Base-by-base conservation (phyloP, 202 grass and related monocot genomes). In the Eragrostis tef region DNA sequence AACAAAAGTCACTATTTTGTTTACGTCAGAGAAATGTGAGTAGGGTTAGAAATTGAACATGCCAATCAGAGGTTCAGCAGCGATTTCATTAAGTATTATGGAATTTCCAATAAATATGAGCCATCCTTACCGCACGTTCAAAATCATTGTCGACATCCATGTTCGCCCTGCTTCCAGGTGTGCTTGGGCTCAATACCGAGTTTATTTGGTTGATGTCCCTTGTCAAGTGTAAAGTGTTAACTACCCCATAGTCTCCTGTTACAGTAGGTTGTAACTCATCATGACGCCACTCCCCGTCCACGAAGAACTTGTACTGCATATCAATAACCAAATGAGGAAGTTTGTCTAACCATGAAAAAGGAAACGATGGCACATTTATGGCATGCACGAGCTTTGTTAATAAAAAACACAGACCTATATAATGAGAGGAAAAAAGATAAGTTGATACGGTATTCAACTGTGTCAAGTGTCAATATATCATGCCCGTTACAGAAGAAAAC, bases 241-340 rank as follows among this genome's bases (percentile, higher is more conserved):
- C 97, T 68, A 92, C 62, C 22, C 93, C 97, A 70, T 86, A 96
- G 6, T 79, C 78, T 75, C 91, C 91, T 7, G 86, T 84, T 65
- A 74, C 77, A 65, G 79, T 93, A 47, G 97, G 93, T 68, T 90
- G 89, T 6, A 34, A 75, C 27, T 99, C 97, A 74, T 99, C 97
- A 50, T 99, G 89, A 71, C 78, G 83, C 97, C 97, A 99, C 43
- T 99, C 87, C 14, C 97, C 97, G 47, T 97, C 97, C 80, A 99
- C 97, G 88, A 31, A 94, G 66, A 99, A 99, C 78, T 99, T 99
- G 82, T 90, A 99, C 97, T 99, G 93, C 51, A 74, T 21, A 75
- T 81, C 10, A 88, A 89, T 52, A 86, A 83, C 5, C 29, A 82
- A 45, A 65, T 43, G 70, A 88, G 58, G 20, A 70, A 46, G 71